These are phyloP conservation scores for Skeletonema grethae DNA, from an alignment of 108 stramenopile genomes.

Conservation along the genomic window DNA sequence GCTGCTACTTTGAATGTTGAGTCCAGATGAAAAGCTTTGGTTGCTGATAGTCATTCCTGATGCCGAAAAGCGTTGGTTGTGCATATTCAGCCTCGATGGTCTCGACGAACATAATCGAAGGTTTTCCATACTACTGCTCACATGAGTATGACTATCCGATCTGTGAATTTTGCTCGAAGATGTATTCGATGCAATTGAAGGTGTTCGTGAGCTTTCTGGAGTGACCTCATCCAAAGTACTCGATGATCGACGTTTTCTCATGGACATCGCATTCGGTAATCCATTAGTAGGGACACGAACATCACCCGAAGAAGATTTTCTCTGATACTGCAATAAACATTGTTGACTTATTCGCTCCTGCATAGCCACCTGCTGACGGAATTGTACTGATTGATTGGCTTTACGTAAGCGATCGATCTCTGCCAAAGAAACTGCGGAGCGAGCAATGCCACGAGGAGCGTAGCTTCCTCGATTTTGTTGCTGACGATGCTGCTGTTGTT, in stretches of 20 bases:
- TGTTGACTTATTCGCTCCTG: constrained; percentile 26
- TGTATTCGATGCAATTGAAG: constrained; percentile 7
- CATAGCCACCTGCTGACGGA: constrained; percentile 17
- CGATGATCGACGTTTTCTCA: constrained; percentile 15
- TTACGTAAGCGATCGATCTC: constrained; percentile 27
- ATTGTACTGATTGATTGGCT: constrained; percentile 30
- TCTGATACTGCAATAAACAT: constrained; percentile 6
- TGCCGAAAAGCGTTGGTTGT: not conserved
- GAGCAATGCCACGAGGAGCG: not conserved
- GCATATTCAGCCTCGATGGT: not conserved
- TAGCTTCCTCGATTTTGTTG: not conserved
- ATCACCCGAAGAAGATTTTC: not conserved
- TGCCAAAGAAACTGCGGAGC: constrained; percentile 20
- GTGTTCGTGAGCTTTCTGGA: not conserved
- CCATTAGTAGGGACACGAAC: not conserved
- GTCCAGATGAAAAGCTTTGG: constrained; percentile 18
- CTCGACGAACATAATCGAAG: not conserved
- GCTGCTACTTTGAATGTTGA: not conserved
- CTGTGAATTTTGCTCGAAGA: constrained; percentile 18
- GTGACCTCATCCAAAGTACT: not conserved
- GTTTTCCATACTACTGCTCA: constrained; percentile 16
- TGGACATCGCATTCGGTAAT: not conserved
- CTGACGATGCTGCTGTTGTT: not conserved
- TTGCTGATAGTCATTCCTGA: not conserved
- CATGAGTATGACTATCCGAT: constrained; percentile 12